These are phyloP conservation scores for Artemisia annua DNA, from an alignment of 129 eudicot species.

Conservation along the genomic window DNA sequence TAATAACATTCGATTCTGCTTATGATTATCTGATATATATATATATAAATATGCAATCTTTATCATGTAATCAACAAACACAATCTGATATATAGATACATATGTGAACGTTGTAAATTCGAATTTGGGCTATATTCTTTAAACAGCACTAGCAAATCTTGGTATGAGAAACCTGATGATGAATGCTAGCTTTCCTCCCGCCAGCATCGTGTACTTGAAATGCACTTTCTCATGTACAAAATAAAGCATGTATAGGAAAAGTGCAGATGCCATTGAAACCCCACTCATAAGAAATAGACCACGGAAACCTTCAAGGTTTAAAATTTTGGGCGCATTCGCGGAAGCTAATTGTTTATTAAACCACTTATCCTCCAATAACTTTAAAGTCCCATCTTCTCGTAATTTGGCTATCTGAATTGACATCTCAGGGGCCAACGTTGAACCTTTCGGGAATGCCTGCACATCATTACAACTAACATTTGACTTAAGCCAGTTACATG, in stretches of 20 bases:
- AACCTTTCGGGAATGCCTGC: slow-evolving; percentile 42
- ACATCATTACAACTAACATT: background rate
- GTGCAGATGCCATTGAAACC: slow-evolving; percentile 14
- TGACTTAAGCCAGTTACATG: too few species aligned
- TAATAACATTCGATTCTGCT: too few species aligned
- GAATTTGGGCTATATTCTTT: background rate
- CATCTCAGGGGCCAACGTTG: slow-evolving; percentile 34
- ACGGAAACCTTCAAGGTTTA: slow-evolving; percentile 5
- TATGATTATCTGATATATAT: too few species aligned
- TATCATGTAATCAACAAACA: too few species aligned
- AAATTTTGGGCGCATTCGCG: background rate
- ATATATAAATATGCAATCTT: too few species aligned
- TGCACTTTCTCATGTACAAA: slow-evolving; percentile 9
- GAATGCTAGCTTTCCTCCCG: slow-evolving; percentile 14
- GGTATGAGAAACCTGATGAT: slow-evolving; percentile 5
- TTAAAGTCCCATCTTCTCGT: slow-evolving; percentile 42
- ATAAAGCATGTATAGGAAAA: background rate
- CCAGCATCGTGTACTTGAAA: background rate
- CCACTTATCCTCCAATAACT: slow-evolving; percentile 34
- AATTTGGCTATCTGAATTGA: slow-evolving; percentile 37
- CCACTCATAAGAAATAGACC: slow-evolving; percentile 22
- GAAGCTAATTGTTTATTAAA: slow-evolving; percentile 10
- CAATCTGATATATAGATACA: too few species aligned
- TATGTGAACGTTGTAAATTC: background rate
- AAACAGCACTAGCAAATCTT: background rate